Evolutionary conservation across 176 grass and related monocot species (phyloP).

Genomic region (Avena insularis): DNA sequence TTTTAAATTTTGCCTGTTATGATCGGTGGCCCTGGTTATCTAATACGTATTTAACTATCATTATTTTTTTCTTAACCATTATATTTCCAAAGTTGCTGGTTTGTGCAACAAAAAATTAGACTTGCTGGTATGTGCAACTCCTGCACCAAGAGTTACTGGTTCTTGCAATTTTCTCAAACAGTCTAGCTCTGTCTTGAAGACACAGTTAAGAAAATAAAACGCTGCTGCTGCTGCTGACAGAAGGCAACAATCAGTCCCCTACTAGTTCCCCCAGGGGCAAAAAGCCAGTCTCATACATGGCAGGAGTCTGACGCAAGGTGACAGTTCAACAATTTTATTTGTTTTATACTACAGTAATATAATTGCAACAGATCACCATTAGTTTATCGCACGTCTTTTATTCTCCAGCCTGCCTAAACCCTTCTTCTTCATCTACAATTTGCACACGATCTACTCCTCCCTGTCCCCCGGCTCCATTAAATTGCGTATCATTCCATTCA

Average conservation of each 20-base stretch:
- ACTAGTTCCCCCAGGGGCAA: background rate
- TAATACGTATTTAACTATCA: too few species aligned
- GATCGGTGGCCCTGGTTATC: too few species aligned
- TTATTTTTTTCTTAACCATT: too few species aligned
- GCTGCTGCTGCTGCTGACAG: background rate
- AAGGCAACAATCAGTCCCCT: background rate
- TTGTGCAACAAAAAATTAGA: too few species aligned
- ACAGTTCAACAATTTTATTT: background rate
- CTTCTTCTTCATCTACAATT: background rate
- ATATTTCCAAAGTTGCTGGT: too few species aligned
- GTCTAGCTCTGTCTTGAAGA: background rate
- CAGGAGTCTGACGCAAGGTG: background rate
- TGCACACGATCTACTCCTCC: background rate
- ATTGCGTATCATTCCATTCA: background rate
- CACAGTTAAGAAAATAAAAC: background rate
- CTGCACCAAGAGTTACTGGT: too few species aligned
- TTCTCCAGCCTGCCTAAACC: background rate
- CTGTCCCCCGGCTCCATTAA: background rate
- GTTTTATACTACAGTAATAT: background rate
- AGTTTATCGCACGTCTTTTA: conserved; percentile 22
- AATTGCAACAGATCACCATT: background rate
- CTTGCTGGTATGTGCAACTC: too few species aligned
- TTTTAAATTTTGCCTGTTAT: too few species aligned
- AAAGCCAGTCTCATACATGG: background rate
- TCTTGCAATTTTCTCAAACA: too few species aligned